A percentile compares a stretch with the other conserved stretches of the same genome.
These are phyloP conservation scores for Colletotrichum liaoningense DNA, from an alignment of 2,329 filamentous ascomycete species.

Conservation along the genomic window DNA sequence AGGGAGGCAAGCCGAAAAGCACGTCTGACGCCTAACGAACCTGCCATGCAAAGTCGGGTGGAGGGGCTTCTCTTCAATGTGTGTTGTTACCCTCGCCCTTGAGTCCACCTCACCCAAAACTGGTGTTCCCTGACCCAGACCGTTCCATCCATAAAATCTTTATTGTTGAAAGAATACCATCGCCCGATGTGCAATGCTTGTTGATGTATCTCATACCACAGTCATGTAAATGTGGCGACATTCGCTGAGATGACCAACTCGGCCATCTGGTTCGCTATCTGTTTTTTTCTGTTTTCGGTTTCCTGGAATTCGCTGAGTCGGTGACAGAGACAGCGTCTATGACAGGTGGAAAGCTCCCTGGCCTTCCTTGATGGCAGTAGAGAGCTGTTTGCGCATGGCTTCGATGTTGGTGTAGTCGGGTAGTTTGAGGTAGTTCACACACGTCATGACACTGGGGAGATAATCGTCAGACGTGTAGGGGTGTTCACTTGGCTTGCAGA, in stretches of 20 bases:
- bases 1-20: slow-evolving; percentile 26
- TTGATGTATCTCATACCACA: slow-evolving; percentile 7
- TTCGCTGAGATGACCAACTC: neutral
- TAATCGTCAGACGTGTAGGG: slow-evolving; percentile 97
- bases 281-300: neutral
- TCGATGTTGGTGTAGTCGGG: slow-evolving; percentile 90
- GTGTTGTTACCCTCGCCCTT: slow-evolving; percentile 14
- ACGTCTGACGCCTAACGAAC: slow-evolving; percentile 37
- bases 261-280: neutral
- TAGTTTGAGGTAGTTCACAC: slow-evolving; percentile 98
- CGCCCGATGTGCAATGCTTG: slow-evolving; percentile 6
- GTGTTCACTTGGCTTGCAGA: slow-evolving; percentile 97
- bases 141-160: slow-evolving; percentile 30
- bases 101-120: slow-evolving; percentile 23
- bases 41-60: slow-evolving; percentile 35
- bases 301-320: neutral
- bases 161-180: slow-evolving; percentile 18
- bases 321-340: slow-evolving; percentile 52
- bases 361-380: slow-evolving; percentile 90
- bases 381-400: slow-evolving; percentile 81
- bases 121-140: slow-evolving; percentile 13
- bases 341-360: slow-evolving; percentile 98
- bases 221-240: neutral
- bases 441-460: slow-evolving; percentile 99
- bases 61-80: slow-evolving; percentile 5